These are phyloP conservation scores for Rugonectria rugulosa DNA, from an alignment of 2,329 filamentous ascomycete genomes.

Conservation along the genomic window DNA sequence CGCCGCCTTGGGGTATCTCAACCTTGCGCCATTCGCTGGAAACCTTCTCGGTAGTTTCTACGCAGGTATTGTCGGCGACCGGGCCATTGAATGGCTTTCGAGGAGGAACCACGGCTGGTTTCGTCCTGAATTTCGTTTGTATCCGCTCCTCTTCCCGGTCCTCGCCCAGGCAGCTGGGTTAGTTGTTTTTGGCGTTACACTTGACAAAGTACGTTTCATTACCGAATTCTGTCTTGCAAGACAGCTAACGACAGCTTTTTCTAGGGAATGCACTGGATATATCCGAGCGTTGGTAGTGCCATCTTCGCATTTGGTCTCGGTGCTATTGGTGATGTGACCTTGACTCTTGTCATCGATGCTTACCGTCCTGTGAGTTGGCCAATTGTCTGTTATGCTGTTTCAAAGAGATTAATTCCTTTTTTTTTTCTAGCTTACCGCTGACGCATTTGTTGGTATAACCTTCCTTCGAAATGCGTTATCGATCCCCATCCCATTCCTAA, in stretches of 20 bases:
- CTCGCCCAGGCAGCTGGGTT: conserved; percentile 43
- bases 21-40: conserved; percentile 41
- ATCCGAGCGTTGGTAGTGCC: conserved; percentile 43
- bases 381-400: not conserved
- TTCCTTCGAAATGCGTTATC: conserved; percentile 36
- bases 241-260: too few relatives aligned
- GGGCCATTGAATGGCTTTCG: conserved; percentile 45
- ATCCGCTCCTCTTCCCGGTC: conserved; percentile 36
- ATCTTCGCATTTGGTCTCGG: conserved; percentile 47
- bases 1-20: conserved; percentile 33
- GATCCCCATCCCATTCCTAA: conserved; percentile 33
- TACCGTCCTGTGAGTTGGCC: conserved; percentile 32
- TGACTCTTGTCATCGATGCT: conserved; percentile 44
- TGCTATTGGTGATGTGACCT: conserved; percentile 42
- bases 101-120: conserved; percentile 48
- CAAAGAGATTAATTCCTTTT: too few relatives aligned
- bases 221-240: not conserved
- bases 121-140: conserved; percentile 53
- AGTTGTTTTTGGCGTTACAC: conserved; percentile 47
- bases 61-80: conserved; percentile 46
- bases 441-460: conserved; percentile 35
- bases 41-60: conserved; percentile 46
- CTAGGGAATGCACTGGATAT: conserved; percentile 51
- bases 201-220: conserved; percentile 1
- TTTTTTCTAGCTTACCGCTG: not conserved